A percentile compares a stretch with the other conserved stretches of the same genome.
Conservation (phyloP, 306 rosid genomes). For the Citrullus mucosospermus region DNA sequence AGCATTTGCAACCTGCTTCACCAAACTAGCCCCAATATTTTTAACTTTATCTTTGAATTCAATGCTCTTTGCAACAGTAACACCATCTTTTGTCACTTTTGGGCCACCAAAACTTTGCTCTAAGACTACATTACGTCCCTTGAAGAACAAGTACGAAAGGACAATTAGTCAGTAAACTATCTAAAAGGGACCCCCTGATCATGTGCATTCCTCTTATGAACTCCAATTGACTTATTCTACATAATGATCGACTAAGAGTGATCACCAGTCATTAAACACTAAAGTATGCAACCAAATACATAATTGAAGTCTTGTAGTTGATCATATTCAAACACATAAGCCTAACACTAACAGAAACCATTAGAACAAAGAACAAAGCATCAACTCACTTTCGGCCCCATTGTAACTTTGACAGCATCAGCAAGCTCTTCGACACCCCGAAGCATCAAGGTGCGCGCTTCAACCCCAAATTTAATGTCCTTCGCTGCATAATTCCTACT, state of each 20-base stretch:
- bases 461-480: slow-evolving; percentile 37
- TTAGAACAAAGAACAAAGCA: not conserved
- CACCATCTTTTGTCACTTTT: slow-evolving; percentile 46
- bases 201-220: not conserved
- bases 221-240: not conserved
- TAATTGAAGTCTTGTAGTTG: not conserved
- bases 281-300: not conserved
- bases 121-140: slow-evolving; percentile 44
- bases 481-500: slow-evolving; percentile 41
- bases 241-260: not conserved
- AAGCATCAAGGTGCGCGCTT: slow-evolving; percentile 40
- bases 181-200: not conserved
- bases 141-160: not conserved
- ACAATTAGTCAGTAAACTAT: not conserved
- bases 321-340: not conserved
- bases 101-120: slow-evolving; percentile 51
- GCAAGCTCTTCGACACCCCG: slow-evolving; percentile 45
- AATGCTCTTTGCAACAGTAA: slow-evolving; percentile 43
- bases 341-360: not conserved
- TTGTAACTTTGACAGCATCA: slow-evolving; percentile 25
- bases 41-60: slow-evolving; percentile 40
- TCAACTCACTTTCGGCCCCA: slow-evolving; percentile 6
- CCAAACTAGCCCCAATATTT: slow-evolving; percentile 41
- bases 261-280: not conserved
- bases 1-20: slow-evolving; percentile 48